Evolutionary conservation across 176 grass and related monocot genomes (phyloP), one percentile per base, ranked within the genome.

Genomic region (Bothriochloa decipiens): DNA sequence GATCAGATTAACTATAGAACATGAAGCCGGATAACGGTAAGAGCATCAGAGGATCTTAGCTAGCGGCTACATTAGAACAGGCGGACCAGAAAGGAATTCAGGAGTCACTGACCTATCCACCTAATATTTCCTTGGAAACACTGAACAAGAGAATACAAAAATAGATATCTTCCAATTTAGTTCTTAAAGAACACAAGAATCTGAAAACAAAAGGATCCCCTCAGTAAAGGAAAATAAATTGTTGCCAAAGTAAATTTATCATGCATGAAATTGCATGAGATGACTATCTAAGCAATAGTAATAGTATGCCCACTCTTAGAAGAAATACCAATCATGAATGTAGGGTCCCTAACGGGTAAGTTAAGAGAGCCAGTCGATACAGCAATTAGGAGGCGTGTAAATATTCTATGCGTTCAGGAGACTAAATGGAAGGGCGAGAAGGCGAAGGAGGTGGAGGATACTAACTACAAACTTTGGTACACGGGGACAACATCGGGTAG

Each of bases 231-330:
- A 60, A n/a, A 77, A 77, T 37, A 62, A 36, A 62, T 36, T 3
- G 18, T 25, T 60, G 18, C 9, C 41, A 52, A 46, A 63, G 64
- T 29, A 82, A 58, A 42, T 41, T 16, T 77, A 79, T 77, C 46
- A 60, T 78, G 73, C 22, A 75, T 66, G 22, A 75, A 82, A 76
- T 40, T 62, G 70, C 52, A 64, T 55, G 40, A 72, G 49, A 46
- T 65, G 27, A 72, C 57, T 68, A 73, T 82, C 41, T 18, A 0
- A 57, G 57, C 25, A 5, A 26, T 35, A 84, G n/a, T 81, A 62
- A 27, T 85, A 70, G 22, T 6, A 23, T 77, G 35, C 3, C 52
- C 43, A 22, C 41, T 11, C 9, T 73, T 61, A 80, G 42, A 82
- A 36, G 11, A 74, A 28, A 80, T 75, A 36, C 11, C 6, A 78